Evolutionary conservation across 2,329 filamentous ascomycete genomes (phyloP), one percentile per base, ranked within the genome.

Genomic region (Stylonectria norvegica): DNA sequence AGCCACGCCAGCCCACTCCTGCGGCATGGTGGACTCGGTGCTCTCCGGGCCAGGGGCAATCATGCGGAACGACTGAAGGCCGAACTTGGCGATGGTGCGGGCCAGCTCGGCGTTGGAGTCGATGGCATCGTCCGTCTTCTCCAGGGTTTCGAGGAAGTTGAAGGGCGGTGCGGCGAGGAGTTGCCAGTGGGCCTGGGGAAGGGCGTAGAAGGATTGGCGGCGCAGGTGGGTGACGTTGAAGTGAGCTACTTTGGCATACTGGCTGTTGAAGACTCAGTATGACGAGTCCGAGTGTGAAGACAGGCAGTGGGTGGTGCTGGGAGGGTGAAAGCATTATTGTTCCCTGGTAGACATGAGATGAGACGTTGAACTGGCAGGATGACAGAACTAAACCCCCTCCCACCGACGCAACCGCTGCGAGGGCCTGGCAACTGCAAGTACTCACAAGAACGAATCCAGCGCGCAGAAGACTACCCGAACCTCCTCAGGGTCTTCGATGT

Each of bases 181-280:
- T 57, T 86, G 78, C 82, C 89, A 93, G 62, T 98, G 90, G 2
- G 76, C 71, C 43, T 84, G 81, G 1, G 91, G 89, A 5, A 98
- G 75, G 7, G 89, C 86, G 63, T 97, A 98, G 66, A 98, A 96
- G 11, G 89, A 85, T 64, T 93, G 89, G 19, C 94, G 83, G 16
- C 93, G 84, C 14, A 90, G 76, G 64, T 97, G 91, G 4, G 91
- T 97, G 49, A 86, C 84, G 64, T 95, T 94, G 68, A 86, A 86
- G 63, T 97, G 91, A 5, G 90, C 86, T 17, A 82, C 79, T 56
- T 83, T 85, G 49, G 86, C 83, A 63, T 96, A 96, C 66, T 90
- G 86, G 39, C 89, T 94, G 53, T 38, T 23, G 34, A 34, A 28
- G 19, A 48, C 47, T 49, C 39, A 58, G 41, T 37, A 51, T 40